Evolutionary conservation across 1,284 basidiomycete species (phyloP).

Genomic region (Pisolithus thermaeus): DNA sequence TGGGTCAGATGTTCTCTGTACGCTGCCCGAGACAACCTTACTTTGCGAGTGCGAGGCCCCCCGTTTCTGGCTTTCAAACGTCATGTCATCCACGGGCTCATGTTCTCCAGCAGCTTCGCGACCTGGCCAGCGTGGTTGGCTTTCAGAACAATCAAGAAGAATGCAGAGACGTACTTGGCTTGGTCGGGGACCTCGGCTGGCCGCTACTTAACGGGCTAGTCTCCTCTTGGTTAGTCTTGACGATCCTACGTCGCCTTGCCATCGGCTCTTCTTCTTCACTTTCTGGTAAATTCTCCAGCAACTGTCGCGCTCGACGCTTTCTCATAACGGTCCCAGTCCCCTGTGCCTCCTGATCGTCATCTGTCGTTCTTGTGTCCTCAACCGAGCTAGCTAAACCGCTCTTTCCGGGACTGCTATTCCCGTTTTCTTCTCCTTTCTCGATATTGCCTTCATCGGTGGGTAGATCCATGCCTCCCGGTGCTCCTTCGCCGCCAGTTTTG

Average conservation of each 20-base stretch:
- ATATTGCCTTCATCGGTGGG: too few species aligned
- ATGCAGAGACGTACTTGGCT: background rate
- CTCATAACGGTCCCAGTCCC: background rate
- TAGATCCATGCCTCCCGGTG: background rate
- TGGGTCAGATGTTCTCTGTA: background rate
- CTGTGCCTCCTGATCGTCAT: background rate
- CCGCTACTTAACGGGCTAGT: too few species aligned
- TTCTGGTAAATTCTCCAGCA: background rate
- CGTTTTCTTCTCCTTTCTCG: background rate
- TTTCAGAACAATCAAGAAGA: background rate
- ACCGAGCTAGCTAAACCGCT: background rate
- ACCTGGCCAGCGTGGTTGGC: background rate
- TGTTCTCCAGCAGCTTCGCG: constrained; percentile 5
- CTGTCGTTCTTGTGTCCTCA: background rate
- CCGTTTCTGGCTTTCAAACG: background rate
- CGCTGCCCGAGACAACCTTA: constrained; percentile 3
- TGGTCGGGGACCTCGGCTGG: constrained; percentile 3
- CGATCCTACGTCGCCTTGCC: background rate
- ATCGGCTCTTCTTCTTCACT: background rate
- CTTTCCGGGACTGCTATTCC: background rate
- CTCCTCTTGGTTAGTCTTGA: background rate
- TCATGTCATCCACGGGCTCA: background rate
- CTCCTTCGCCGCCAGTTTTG: background rate
- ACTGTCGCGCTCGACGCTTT: background rate
- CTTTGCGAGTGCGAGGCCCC: constrained; percentile 1